Percentiles rank a stretch among this genome's conserved stretches.
Evolutionary conservation across 2,329 filamentous ascomycete genomes (phyloP).

Genomic region (Fusarium buharicum): DNA sequence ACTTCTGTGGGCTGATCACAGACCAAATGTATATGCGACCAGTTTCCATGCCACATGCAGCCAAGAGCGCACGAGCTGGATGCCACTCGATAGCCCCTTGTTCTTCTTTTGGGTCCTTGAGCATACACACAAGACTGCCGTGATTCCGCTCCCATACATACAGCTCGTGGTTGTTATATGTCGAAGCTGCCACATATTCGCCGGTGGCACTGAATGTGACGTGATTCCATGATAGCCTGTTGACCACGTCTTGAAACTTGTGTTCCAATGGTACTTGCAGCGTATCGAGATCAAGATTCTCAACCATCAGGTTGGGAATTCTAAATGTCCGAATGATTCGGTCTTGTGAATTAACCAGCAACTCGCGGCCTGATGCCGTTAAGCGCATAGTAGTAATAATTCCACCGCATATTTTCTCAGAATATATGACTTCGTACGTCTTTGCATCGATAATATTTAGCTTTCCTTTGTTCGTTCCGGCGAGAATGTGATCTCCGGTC

Average conservation of each 20-base stretch:
- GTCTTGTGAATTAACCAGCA: slow-evolving; percentile 93
- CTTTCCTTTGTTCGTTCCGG: slow-evolving; percentile 94
- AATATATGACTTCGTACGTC: slow-evolving; percentile 85
- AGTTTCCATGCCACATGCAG: slow-evolving; percentile 90
- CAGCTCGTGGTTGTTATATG: slow-evolving; percentile 98
- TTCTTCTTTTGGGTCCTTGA: slow-evolving; percentile 97
- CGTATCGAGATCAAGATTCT: slow-evolving; percentile 81
- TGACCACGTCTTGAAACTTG: slow-evolving; percentile 98
- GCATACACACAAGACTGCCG: slow-evolving; percentile 93
- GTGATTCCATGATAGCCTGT: slow-evolving; percentile 94
- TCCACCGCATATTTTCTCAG: slow-evolving; percentile 85
- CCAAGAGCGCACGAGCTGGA: slow-evolving; percentile 84
- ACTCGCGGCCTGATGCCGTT: slow-evolving; percentile 81
- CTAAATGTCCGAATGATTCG: slow-evolving; percentile 93
- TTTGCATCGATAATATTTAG: slow-evolving; percentile 92
- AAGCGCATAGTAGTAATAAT: slow-evolving; percentile 89
- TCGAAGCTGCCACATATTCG: slow-evolving; percentile 95
- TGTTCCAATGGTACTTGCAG: slow-evolving; percentile 93
- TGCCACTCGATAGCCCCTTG: slow-evolving; percentile 98
- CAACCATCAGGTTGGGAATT: slow-evolving; percentile 78
- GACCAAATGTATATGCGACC: slow-evolving; percentile 97
- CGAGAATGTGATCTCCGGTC: slow-evolving; percentile 86
- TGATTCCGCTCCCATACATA: slow-evolving; percentile 98
- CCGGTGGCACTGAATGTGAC: slow-evolving; percentile 94
- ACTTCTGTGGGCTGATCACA: slow-evolving; percentile 92